Base-by-base conservation (phyloP, 2,329 filamentous ascomycete genomes). In the Chaetothyriales sp. region DNA sequence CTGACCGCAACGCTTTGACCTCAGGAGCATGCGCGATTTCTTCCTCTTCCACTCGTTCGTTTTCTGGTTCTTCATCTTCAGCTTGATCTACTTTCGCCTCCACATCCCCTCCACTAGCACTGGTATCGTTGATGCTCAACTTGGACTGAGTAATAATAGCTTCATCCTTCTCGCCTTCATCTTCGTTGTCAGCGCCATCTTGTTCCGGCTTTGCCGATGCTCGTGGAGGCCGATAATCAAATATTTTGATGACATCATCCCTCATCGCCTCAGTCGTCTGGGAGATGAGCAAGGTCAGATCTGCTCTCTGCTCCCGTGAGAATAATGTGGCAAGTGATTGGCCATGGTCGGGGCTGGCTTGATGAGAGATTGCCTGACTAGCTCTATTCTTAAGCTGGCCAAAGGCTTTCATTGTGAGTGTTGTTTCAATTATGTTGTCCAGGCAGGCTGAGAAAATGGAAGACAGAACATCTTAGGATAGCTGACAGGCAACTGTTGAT, bases 181-280 rank as follows among this genome's bases (percentile, higher is more conserved):
- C 47, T 19, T 59, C 49, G n/a, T 55, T 51, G 32, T n/a, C n/a
- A n/a, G n/a, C n/a, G n/a, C 50, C 50, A 39, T 50, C 53, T 20
- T 50, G 47, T 18, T 8, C 8, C 5, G 5, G 9, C 20, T 57
- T 53, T 10, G 61, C 43, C 4, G 12, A 8, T 9, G 47, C 47
- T 10, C 25, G 25, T 43, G 28, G 36, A 15, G 51, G 51, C 46
- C 26, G 26, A 53, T 56, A 25, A 66, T 62, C 48, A 66, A 69
- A 50, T 62, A 61, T 28, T 63, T 61, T 26, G 63, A 52, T 54
- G 26, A 70, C 59, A 2, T 48, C 52, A 39, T 60, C 59, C 43
- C 68, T 63, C 68, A 70, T 71, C 15, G 59, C 61, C 53, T 66
- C 59, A n/a, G 62, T 63, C 4, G 67, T 65, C 48, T 63, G 58